Conservation (phyloP, 495 filamentous ascomycete species). For the Podospora tetraspora region DNA sequence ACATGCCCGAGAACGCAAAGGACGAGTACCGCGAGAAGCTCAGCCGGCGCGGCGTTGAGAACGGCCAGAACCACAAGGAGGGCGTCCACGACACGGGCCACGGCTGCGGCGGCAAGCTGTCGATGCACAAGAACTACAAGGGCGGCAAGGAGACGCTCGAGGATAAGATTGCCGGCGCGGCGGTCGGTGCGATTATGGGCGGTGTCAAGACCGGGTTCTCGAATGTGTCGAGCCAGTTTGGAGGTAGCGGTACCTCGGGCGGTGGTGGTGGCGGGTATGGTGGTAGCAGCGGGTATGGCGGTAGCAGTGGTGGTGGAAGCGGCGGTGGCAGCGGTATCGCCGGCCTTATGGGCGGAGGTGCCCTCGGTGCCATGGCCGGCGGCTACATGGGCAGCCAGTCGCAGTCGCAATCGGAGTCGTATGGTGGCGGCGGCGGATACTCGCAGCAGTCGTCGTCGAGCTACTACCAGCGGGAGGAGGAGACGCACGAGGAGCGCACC, state of each 20-base stretch:
- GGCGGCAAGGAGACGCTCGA: conserved; percentile 32
- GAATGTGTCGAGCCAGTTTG: conserved; percentile 21
- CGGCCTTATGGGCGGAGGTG: background rate
- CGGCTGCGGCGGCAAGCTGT: conserved; percentile 62
- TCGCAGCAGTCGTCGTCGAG: background rate
- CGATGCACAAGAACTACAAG: conserved; percentile 40
- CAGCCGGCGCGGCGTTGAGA: conserved; percentile 66
- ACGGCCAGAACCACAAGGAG: conserved; percentile 76
- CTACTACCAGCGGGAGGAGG: background rate
- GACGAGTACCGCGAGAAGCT: conserved; percentile 64
- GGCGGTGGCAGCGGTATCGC: background rate
- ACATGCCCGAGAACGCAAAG: conserved; percentile 54
- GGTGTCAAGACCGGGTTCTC: conserved; percentile 41
- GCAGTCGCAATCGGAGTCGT: background rate
- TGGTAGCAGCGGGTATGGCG: conserved; percentile 31
- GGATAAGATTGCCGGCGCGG: conserved; percentile 41
- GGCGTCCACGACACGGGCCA: conserved; percentile 80
- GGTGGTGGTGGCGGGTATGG: conserved; percentile 27
- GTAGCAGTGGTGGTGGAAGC: conserved; percentile 38
- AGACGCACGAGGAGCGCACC: conserved; percentile 27
- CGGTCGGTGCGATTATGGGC: conserved; percentile 43
- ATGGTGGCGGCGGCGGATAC: conserved; percentile 2
- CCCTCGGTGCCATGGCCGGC: background rate
- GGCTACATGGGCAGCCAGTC: background rate
- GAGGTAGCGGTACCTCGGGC: conserved; percentile 12